phyloP scores from a whole-genome alignment of 225 moss, liverwort and hornwort species.

The Ulota crispa region DNA sequence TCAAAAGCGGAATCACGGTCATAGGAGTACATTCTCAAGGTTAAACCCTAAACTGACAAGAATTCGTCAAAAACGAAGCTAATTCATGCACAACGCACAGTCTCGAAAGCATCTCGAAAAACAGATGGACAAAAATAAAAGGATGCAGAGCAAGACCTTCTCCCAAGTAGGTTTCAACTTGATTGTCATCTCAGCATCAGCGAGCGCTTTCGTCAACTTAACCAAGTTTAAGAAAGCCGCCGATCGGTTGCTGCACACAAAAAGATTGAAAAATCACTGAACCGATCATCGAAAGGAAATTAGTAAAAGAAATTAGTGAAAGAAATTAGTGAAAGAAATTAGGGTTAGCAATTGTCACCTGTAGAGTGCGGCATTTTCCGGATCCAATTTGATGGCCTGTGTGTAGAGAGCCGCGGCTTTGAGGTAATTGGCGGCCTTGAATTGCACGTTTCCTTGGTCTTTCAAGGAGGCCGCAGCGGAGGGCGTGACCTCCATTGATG shows the following conservation, averaged over 20 bases:
- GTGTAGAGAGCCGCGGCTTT: constrained; percentile 98
- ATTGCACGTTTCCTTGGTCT: constrained; percentile 90
- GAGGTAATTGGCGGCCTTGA: constrained; percentile 76
- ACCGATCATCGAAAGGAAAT: neutral
- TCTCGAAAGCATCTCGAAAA: neutral
- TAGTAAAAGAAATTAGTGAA: no score
- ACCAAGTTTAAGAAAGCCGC: constrained; percentile 89
- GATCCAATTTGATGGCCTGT: constrained; percentile 92
- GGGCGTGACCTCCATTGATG: constrained; percentile 44
- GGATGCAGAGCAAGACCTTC: constrained; percentile 63
- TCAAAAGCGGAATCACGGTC: neutral
- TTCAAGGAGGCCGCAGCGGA: constrained; percentile 58
- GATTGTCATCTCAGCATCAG: constrained; percentile 93
- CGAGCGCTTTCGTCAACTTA: constrained; percentile 91
- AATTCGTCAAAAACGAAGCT: neutral
- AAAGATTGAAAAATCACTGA: neutral
- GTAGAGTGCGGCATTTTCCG: constrained; percentile 82
- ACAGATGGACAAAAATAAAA: neutral
- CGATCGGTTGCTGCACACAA: constrained; percentile 81
- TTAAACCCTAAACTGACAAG: constrained; percentile 15
- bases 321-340: neutral
- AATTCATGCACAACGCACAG: neutral
- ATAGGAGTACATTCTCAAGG: neutral
- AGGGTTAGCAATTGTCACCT: constrained; percentile 41
- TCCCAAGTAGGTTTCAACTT: constrained; percentile 96